phyloP scores from a whole-genome alignment of 2,329 filamentous ascomycete species.

The Neonectria punicea region DNA sequence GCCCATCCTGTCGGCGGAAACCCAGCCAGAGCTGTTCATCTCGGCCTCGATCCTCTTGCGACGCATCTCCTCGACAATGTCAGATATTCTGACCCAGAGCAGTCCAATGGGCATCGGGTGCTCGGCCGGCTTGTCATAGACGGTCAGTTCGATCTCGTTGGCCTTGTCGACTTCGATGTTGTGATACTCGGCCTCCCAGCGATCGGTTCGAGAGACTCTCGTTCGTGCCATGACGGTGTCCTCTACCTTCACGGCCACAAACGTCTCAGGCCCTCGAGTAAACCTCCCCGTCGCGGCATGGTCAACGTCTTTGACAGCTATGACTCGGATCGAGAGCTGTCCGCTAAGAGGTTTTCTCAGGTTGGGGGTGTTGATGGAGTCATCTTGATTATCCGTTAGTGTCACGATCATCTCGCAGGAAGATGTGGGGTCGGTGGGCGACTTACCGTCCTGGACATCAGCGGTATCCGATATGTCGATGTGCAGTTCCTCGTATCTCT shows the following conservation, averaged over 20 bases:
- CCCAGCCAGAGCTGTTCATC: constrained; percentile 94
- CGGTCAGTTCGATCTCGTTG: constrained; percentile 96
- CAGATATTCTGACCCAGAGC: constrained; percentile 95
- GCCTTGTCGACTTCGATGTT: constrained; percentile 97
- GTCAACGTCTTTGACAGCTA: constrained; percentile 93
- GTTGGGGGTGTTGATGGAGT: constrained; percentile 95
- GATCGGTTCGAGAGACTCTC: constrained; percentile 83
- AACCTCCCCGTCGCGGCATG: constrained; percentile 88
- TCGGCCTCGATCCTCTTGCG: constrained; percentile 97
- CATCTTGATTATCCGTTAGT: constrained; percentile 67
- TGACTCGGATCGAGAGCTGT: constrained; percentile 85
- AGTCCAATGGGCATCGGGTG: constrained; percentile 93
- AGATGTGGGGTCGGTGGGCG: not conserved
- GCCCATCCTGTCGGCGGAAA: constrained; percentile 95
- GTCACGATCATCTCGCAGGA: constrained; percentile 22
- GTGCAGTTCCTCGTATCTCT: constrained; percentile 96
- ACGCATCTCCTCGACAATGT: constrained; percentile 97
- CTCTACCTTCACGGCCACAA: constrained; percentile 96
- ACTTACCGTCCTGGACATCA: constrained; percentile 83
- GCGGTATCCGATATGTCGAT: constrained; percentile 83
- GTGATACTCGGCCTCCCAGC: constrained; percentile 92
- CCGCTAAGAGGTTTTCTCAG: constrained; percentile 96
- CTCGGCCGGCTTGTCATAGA: constrained; percentile 95
- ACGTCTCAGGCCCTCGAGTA: constrained; percentile 91
- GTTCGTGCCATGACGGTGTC: constrained; percentile 92